Evolutionary conservation across 2,329 filamentous ascomycete species (phyloP), one percentile per base, ranked within the genome.

Genomic region (Claviceps arundinis): DNA sequence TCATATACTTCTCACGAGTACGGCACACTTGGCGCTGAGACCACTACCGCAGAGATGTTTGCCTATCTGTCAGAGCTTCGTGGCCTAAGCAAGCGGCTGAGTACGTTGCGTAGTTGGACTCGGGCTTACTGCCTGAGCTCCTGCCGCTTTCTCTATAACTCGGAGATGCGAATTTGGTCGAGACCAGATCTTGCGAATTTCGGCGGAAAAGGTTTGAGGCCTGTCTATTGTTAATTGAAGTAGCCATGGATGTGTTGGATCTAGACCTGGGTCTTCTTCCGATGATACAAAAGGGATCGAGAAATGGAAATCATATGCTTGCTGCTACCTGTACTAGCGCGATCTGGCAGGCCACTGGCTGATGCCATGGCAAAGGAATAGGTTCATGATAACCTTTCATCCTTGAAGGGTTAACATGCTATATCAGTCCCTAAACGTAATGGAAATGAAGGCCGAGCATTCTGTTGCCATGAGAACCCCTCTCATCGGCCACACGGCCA

Each of bases 11-110:
- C 62, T 75, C 75, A 51, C 70, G 66, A 50, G 66, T 63, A 52
- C 73, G 66, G 59, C 73, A 76, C 6, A 67, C 62, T 57, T 76
- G 72, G 54, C 73, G 75, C 73, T 75, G 53, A 17, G 37, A 43
- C 37, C 37, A 24, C n/a, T 8, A 4, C 8, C 38, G 19, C 30
- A 24, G 1, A 50, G 40, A 43, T 37, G 7, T 4, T 22, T 37
- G 37, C 19, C 37, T 19, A 16, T 24, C 3, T 8, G 2, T 2
- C 17, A 37, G 19, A 34, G 14, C 48, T 34, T 3, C 9, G 2
- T n/a, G 19, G 17, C 16, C 6, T 24, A 19, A 24, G 37, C 38
- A 14, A n/a, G 9, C 9, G 16, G 19, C 26, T 30, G 26, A 4
- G 4, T 8, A 5, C n/a, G 24, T 24, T 6, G 30, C n/a, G 24